phyloP scores from a whole-genome alignment of 83 land plant genomes.

The Picea engelmannii region DNA sequence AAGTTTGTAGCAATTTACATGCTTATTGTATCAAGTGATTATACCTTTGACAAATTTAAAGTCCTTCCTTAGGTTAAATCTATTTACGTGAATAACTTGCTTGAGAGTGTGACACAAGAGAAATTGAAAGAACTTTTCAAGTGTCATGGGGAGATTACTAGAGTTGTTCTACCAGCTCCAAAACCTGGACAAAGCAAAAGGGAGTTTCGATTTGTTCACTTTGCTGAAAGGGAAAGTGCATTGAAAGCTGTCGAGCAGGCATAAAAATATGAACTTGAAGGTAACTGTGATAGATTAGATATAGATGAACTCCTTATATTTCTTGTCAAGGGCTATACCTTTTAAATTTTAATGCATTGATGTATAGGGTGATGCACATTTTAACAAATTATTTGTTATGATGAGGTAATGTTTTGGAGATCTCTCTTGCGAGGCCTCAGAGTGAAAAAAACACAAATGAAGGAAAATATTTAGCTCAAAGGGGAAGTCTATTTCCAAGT shows the following conservation, averaged over 20 bases:
- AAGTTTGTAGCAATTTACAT: no score
- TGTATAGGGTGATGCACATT: background rate
- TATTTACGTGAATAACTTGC: constrained; percentile 78
- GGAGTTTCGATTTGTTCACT: constrained; percentile 86
- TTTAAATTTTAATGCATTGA: no score
- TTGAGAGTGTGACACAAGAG: constrained; percentile 71
- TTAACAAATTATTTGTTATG: background rate
- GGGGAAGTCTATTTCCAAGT: constrained; percentile 53
- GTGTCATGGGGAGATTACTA: no score
- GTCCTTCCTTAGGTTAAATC: constrained; percentile 64
- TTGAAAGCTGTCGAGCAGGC: constrained; percentile 72
- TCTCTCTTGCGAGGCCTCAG: constrained; percentile 90
- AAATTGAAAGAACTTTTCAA: constrained; percentile 64
- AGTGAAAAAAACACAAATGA: constrained; percentile 60
- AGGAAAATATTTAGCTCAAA: constrained; percentile 45
- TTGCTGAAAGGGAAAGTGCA: constrained; percentile 63
- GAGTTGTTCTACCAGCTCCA: constrained; percentile 80
- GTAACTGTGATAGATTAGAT: constrained; percentile 23
- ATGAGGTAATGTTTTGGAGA: constrained; percentile 72
- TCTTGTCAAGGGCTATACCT: background rate
- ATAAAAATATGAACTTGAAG: constrained; percentile 78
- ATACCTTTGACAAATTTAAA: no score
- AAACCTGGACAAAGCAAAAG: constrained; percentile 77
- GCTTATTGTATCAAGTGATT: no score
- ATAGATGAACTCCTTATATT: background rate